Evolutionary conservation across 1,139 yeast species (phyloP), one percentile per base, ranked within the genome.

Genomic region (Saccharomyces pastorianus): DNA sequence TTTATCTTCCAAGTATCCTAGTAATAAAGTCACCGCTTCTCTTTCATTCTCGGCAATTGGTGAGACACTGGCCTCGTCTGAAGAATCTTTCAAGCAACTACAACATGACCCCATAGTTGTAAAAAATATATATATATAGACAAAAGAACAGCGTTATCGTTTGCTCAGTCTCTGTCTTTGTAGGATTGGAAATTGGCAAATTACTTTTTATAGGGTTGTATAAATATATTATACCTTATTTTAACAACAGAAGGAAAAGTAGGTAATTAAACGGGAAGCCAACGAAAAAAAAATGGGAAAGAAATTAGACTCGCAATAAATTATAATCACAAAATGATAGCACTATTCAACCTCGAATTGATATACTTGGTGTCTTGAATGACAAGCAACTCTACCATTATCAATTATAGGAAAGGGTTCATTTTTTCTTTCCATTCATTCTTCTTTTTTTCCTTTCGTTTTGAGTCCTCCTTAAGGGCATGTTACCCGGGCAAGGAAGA

Each of bases 41-140:
- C 99, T 80, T 72, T 93, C 99, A 67, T 91, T 90, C 66, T 93
- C 98, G n/a, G 96, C 97, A 58, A 93, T 77, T 52, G 93, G 79
- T 51, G 95, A 95, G 49, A 95, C 88, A 66, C 85, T 85, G 52
- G 81, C 73, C 51, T 76, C 79, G 48, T 73, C 76, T 46, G 71
- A 65, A 54, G 71, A 65, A 46, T 76, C 73, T 56, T 66, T 66
- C 51, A 76, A 64, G 69, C 87, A 83, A 73, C 87, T 82, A 67
- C 85, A 83, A 66, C 88, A 82, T 58, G 73, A 75, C 62, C 90
- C 90, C 90, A 84, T 84, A 42, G 49, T 17, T 32, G 38, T 13
- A 32, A 32, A 32, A 11, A 2, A 32, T 32, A 32, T 32, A 32
- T 32, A 32, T 32, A 32, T 4, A 32, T 8, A 32, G 38, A 32